Percentiles rank a stretch among this genome's conserved stretches.
phyloP scores from a whole-genome alignment of 805 yeast species.

The Teunomyces kruisii region DNA sequence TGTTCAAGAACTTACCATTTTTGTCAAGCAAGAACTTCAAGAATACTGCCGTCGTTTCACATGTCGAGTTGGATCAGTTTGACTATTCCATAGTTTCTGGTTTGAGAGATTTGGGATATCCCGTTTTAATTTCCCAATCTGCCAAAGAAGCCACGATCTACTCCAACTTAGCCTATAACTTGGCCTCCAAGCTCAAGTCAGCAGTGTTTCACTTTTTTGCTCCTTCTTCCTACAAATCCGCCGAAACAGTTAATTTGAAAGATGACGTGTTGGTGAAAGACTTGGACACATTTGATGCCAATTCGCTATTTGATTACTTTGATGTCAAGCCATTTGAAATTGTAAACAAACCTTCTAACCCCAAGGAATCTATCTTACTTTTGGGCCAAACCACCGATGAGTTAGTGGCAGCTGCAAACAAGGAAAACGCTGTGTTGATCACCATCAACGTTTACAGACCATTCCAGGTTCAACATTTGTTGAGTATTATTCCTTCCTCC shows the following conservation, averaged over 20 bases:
- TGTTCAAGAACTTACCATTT: conserved; percentile 62
- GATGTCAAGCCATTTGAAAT: conserved; percentile 29
- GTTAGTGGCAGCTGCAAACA: conserved; percentile 39
- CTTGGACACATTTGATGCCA: conserved; percentile 16
- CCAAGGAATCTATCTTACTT: conserved; percentile 55
- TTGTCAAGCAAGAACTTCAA: conserved; percentile 42
- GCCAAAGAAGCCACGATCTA: conserved; percentile 52
- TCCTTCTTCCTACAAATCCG: conserved; percentile 17
- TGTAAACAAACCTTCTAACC: conserved; percentile 27
- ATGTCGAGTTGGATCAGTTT: conserved; percentile 53
- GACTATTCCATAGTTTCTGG: conserved; percentile 74
- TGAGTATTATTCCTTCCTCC: conserved; percentile 51
- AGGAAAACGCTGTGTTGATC: conserved; percentile 47
- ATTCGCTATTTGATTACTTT: conserved; percentile 23
- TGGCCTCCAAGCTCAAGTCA: conserved; percentile 47
- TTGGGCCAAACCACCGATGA: conserved; percentile 58
- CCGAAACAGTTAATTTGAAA: conserved; percentile 14
- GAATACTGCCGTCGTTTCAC: conserved; percentile 52
- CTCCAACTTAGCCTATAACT: conserved; percentile 57
- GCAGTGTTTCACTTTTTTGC: conserved; percentile 75
- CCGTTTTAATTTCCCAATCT: conserved; percentile 66
- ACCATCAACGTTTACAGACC: conserved; percentile 72
- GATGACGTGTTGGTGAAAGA: conserved; percentile 14
- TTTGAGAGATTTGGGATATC: conserved; percentile 65
- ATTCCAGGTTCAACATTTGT: conserved; percentile 55